phyloP scores from a whole-genome alignment of 2,329 filamentous ascomycete species.

The Penicillium frequentans region DNA sequence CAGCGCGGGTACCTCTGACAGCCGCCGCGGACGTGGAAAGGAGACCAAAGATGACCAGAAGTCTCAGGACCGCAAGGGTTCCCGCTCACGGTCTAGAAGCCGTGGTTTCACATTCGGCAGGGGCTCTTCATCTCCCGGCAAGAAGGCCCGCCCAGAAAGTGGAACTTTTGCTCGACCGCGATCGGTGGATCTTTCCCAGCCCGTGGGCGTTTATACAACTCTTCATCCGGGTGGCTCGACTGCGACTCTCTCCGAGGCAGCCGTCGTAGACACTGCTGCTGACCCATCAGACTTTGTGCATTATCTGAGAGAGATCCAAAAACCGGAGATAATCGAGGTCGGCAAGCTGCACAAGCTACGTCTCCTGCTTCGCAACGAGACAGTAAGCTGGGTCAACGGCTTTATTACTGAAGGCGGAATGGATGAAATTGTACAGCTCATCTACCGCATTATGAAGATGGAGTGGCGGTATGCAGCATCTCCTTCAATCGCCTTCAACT shows the following conservation, averaged over 20 bases:
- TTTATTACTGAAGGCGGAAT: constrained; percentile 90
- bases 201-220: constrained; percentile 56
- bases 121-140: constrained; percentile 67
- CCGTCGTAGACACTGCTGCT: constrained; percentile 71
- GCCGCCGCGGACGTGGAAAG: constrained; percentile 44
- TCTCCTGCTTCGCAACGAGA: constrained; percentile 87
- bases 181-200: constrained; percentile 68
- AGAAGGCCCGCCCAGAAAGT: constrained; percentile 70
- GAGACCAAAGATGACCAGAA: constrained; percentile 40
- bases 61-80: constrained; percentile 47
- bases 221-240: constrained; percentile 57
- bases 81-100: constrained; percentile 59
- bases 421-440: constrained; percentile 80
- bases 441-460: constrained; percentile 90
- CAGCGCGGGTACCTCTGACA: constrained; percentile 37
- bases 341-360: constrained; percentile 92
- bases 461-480: constrained; percentile 77
- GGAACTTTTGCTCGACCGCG: constrained; percentile 68
- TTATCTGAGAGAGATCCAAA: constrained; percentile 77
- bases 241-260: constrained; percentile 57
- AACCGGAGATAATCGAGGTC: constrained; percentile 84
- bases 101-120: constrained; percentile 77
- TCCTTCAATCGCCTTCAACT: background rate
- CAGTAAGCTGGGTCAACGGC: constrained; percentile 89
- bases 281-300: constrained; percentile 80